phyloP scores from a whole-genome alignment of 129 eudicot genomes.

The Apium graveolens region DNA sequence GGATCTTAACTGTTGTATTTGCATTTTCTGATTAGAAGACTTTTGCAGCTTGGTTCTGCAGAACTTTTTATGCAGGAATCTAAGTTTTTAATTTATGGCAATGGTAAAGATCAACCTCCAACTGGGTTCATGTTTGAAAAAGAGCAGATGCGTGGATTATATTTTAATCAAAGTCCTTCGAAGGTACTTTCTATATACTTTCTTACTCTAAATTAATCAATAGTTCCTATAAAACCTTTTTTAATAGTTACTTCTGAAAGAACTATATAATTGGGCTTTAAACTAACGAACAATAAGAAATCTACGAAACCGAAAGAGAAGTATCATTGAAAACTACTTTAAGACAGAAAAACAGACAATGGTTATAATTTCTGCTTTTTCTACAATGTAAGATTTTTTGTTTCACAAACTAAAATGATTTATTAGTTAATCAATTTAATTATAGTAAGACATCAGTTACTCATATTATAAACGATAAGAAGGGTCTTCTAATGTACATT shows the following conservation, averaged over 20 bases:
- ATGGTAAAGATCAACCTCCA: slow-evolving; percentile 86
- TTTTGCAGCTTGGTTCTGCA: slow-evolving; percentile 85
- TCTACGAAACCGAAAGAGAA: background rate
- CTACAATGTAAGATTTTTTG: background rate
- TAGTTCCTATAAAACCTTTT: too few relatives aligned
- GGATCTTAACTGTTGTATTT: slow-evolving; percentile 22
- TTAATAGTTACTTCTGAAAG: slow-evolving; percentile 37
- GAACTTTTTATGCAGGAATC: slow-evolving; percentile 76
- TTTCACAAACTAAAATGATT: background rate
- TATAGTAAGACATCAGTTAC: background rate
- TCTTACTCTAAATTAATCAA: slow-evolving; percentile 50
- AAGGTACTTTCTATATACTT: slow-evolving; percentile 56
- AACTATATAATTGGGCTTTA: background rate
- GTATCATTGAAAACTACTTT: background rate
- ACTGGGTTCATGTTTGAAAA: slow-evolving; percentile 93
- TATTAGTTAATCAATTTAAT: too few relatives aligned
- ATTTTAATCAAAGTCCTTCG: slow-evolving; percentile 82
- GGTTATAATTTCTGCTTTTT: background rate
- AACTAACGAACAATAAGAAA: background rate
- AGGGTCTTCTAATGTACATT: background rate
- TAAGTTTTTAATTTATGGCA: slow-evolving; percentile 64
- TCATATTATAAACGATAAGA: background rate
- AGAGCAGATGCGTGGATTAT: slow-evolving; percentile 78
- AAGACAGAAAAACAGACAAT: background rate
- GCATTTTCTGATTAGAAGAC: slow-evolving; percentile 9